Evolutionary conservation across 768 basidiomycete species (phyloP).

Genomic region (Kwoniella bestiolae): DNA sequence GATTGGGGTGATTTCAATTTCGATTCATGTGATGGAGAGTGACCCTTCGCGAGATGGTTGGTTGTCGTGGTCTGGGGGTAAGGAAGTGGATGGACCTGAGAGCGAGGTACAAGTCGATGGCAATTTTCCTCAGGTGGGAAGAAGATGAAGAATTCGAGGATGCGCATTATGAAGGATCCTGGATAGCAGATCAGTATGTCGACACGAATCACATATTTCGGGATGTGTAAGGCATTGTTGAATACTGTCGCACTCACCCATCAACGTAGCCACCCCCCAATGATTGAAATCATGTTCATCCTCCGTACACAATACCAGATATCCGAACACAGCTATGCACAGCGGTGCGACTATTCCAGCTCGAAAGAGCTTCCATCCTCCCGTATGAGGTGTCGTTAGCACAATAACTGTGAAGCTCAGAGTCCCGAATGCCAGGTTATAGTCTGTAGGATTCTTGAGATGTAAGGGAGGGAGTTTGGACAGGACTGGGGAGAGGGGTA

Average conservation of each 20-base stretch:
- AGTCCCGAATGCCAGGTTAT: neutral
- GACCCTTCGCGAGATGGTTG: neutral
- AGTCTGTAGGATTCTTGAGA: neutral
- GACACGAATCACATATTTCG: too few species aligned
- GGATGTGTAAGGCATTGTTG: too few species aligned
- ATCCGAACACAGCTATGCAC: slow-evolving; percentile 1
- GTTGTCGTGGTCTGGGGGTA: neutral
- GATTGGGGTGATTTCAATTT: too few species aligned
- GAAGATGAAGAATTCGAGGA: slow-evolving; percentile 33
- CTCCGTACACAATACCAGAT: neutral
- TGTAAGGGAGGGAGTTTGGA: neutral
- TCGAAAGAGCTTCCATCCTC: slow-evolving; percentile 30
- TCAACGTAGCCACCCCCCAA: slow-evolving; percentile 19
- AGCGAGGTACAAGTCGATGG: slow-evolving; percentile 18
- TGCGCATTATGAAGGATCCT: slow-evolving; percentile 12
- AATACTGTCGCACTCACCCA: too few species aligned
- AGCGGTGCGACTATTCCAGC: slow-evolving; percentile 3
- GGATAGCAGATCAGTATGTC: neutral
- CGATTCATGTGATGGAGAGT: neutral
- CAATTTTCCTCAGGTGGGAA: slow-evolving; percentile 38
- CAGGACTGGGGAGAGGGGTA: neutral
- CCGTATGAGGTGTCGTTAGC: neutral
- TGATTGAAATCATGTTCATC: slow-evolving; percentile 2
- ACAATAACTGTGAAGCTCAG: neutral
- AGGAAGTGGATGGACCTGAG: neutral